Evolutionary conservation across 2,329 filamentous ascomycete genomes (phyloP).

Genomic region (Aulographum hederae): DNA sequence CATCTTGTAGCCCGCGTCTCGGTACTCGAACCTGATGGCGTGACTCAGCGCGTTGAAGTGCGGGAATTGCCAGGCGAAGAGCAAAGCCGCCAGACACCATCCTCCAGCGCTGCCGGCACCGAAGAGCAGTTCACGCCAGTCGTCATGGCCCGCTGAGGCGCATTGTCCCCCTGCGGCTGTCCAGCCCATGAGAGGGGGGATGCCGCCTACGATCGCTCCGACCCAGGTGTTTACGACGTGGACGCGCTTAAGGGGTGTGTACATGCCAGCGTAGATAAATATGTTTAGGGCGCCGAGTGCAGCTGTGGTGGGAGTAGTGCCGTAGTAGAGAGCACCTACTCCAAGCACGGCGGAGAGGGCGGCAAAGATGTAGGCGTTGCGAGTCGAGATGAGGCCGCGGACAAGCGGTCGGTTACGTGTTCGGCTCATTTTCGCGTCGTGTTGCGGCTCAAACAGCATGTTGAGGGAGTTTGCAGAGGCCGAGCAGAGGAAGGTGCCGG

Average conservation of each 20-base stretch:
- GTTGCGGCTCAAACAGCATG: slow-evolving; percentile 86
- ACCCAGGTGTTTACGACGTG: slow-evolving; percentile 87
- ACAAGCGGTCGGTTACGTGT: slow-evolving; percentile 84
- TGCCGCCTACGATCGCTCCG: slow-evolving; percentile 78
- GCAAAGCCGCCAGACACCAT: slow-evolving; percentile 68
- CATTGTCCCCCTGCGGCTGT: slow-evolving; percentile 81
- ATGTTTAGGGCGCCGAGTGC: slow-evolving; percentile 76
- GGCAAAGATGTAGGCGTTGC: slow-evolving; percentile 62
- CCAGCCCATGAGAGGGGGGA: slow-evolving; percentile 97
- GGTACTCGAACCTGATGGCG: slow-evolving; percentile 79
- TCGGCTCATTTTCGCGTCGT: slow-evolving; percentile 85
- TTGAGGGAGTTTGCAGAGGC: slow-evolving; percentile 88
- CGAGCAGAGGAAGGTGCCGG: slow-evolving; percentile 74
- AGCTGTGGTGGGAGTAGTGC: slow-evolving; percentile 86
- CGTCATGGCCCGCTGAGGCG: slow-evolving; percentile 36
- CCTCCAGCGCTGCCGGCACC: slow-evolving; percentile 54
- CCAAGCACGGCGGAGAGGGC: slow-evolving; percentile 52
- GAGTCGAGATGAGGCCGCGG: slow-evolving; percentile 53
- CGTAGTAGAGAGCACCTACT: slow-evolving; percentile 58
- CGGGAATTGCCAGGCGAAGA: slow-evolving; percentile 95
- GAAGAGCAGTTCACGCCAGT: slow-evolving; percentile 51
- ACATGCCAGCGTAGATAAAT: slow-evolving; percentile 71
- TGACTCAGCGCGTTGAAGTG: slow-evolving; percentile 94
- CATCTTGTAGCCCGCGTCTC: slow-evolving; percentile 48
- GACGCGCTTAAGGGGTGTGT: slow-evolving; percentile 82